phyloP scores from a whole-genome alignment of 2,329 filamentous ascomycete genomes.

The Trichoderma atroviride region DNA sequence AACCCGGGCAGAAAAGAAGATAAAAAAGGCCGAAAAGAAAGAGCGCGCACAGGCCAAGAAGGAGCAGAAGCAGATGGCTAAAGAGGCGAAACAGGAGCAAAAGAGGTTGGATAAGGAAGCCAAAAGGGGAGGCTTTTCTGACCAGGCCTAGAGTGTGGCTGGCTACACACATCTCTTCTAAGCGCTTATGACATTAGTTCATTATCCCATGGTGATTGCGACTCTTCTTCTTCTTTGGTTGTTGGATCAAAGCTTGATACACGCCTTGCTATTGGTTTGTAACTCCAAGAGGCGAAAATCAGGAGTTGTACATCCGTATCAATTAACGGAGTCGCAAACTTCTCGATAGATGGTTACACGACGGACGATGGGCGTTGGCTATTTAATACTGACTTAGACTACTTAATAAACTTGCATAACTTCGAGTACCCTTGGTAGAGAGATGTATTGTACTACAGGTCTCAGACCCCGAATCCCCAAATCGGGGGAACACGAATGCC shows the following conservation, averaged over 20 bases:
- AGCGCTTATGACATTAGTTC: not conserved
- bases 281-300: not conserved
- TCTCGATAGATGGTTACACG: not conserved
- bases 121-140: not conserved
- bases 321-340: not conserved
- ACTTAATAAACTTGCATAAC: not conserved
- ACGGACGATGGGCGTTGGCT: not conserved
- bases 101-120: not conserved
- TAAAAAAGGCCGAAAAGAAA: constrained; percentile 10
- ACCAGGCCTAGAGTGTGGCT: not conserved
- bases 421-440: not conserved
- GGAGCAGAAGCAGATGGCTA: not conserved
- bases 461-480: not conserved
- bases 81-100: not conserved
- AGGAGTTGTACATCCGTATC: not conserved
- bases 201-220: not conserved
- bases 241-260: not conserved
- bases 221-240: not conserved
- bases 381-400: not conserved
- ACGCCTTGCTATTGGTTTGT: not conserved
- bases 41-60: not conserved
- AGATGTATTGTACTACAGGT: not conserved
- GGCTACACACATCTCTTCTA: not conserved
- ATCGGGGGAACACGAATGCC: not conserved
- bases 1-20: not conserved